These are phyloP conservation scores for Ophiostoma quercus DNA, from an alignment of 2,329 filamentous ascomycete species.

Conservation along the genomic window DNA sequence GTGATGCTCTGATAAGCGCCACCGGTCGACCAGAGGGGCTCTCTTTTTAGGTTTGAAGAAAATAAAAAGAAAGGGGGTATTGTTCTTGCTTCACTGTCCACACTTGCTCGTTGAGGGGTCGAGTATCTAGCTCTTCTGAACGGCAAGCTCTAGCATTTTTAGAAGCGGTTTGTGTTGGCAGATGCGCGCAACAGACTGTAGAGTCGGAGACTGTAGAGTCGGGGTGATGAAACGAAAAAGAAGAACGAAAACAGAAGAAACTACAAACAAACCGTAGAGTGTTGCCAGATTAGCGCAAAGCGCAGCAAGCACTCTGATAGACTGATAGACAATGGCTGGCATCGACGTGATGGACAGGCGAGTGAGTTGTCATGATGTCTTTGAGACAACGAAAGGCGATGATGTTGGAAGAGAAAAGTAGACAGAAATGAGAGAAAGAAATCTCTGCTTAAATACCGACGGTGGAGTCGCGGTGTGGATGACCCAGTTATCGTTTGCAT, in stretches of 20 bases:
- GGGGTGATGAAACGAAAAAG: not conserved
- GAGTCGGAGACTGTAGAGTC: not conserved
- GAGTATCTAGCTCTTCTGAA: slow-evolving; percentile 36
- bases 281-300: not conserved
- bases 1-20: slow-evolving; percentile 10
- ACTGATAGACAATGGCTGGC: not conserved
- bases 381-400: too few species aligned
- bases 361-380: not conserved
- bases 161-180: slow-evolving; percentile 43
- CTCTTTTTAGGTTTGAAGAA: slow-evolving; percentile 17
- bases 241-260: not conserved
- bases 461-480: not conserved
- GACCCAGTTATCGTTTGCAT: not conserved
- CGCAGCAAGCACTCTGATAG: not conserved
- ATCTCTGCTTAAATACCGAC: not conserved
- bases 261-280: not conserved
- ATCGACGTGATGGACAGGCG: not conserved
- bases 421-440: not conserved
- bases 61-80: slow-evolving; percentile 28
- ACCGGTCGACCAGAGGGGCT: slow-evolving; percentile 29
- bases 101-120: slow-evolving; percentile 56
- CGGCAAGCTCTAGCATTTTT: slow-evolving; percentile 64
- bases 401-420: not conserved
- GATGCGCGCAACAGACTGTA: not conserved
- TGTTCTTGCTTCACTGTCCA: slow-evolving; percentile 64